Evolutionary conservation across 192 early-diverging fungal genomes (phyloP).

Genomic region (Glomus cerebriforme): DNA sequence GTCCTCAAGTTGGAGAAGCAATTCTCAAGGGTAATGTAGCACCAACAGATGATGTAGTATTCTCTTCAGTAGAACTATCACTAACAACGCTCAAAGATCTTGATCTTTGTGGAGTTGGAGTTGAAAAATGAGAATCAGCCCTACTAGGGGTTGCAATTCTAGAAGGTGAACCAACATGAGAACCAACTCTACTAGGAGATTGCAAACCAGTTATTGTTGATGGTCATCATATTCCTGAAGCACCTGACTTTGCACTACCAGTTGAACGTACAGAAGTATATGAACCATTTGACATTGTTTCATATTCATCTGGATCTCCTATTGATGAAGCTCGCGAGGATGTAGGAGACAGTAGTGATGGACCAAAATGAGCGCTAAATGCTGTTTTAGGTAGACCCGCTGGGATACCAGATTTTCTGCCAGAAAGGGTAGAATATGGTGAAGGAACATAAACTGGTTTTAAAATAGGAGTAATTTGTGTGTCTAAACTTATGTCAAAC

Average conservation of each 20-base stretch:
- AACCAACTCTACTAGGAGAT: constrained; percentile 10
- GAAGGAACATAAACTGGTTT: constrained; percentile 18
- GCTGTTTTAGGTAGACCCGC: constrained; percentile 13
- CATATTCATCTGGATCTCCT: constrained; percentile 29
- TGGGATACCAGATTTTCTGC: constrained; percentile 9
- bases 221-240: constrained; percentile 1
- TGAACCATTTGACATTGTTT: constrained; percentile 33
- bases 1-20: constrained; percentile 18
- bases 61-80: constrained; percentile 32
- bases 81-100: constrained; percentile 23
- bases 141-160: constrained; percentile 21
- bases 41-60: constrained; percentile 23
- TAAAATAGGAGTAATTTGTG: constrained; percentile 24
- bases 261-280: constrained; percentile 24
- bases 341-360: constrained; percentile 24
- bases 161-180: not conserved
- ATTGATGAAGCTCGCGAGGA: constrained; percentile 30
- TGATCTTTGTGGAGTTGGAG: not conserved
- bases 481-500: constrained; percentile 17
- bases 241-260: constrained; percentile 17
- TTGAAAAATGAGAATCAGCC: not conserved
- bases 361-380: constrained; percentile 12
- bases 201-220: constrained; percentile 12
- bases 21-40: constrained; percentile 10
- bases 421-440: not conserved